Evolutionary conservation across 2,329 filamentous ascomycete genomes (phyloP), one percentile per base, ranked within the genome.

Genomic region (Alternaria gansuensis): DNA sequence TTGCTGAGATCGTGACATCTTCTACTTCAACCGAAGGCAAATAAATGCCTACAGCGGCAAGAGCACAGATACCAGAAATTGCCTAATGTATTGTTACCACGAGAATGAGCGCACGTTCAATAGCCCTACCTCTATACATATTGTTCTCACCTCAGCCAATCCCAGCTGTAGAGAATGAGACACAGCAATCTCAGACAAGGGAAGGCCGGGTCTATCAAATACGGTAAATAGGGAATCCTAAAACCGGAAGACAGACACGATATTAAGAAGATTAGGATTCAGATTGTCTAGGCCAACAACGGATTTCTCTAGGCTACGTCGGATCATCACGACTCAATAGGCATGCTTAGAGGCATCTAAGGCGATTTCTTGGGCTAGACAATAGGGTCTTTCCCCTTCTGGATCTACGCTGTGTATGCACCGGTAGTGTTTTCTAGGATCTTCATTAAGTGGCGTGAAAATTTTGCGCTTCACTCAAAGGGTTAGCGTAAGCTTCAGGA

Each of bases 191-290:
- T 62, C 14, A 45, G 55, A 64, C 9, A 66, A 53, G 5, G 28
- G 21, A 54, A 62, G 24, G 2, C 56, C 26, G 11, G 50, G 56
- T 33, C 41, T 45, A 21, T 64, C 24, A 28, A 54, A 59, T 14
- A 58, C 33, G 4, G 48, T 62, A 14, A 62, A 66, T 28, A 64
- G 13, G 7, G 56, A 66, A 51, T n/a, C 49, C 3, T 58, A 3
- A 46, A 54, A 56, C 23, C 21, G 8, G 23, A 67, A 67, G 5
- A 62, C 50, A 49, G 41, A 43, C 6, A 63, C 1, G 4, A 67
- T 61, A 44, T 67, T 65, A 5, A 67, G 59, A 40, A 67, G 21
- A 54, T 67, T 61, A 4, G 28, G 41, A 24, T 63, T 44, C 0
- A 11, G 54, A 17, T 54, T 49, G 10, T 37, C 52, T 34, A 64